Evolutionary conservation across 164 flowering plant species (phyloP), one percentile per base, ranked within the genome.

Genomic region (Vitis cinerea): DNA sequence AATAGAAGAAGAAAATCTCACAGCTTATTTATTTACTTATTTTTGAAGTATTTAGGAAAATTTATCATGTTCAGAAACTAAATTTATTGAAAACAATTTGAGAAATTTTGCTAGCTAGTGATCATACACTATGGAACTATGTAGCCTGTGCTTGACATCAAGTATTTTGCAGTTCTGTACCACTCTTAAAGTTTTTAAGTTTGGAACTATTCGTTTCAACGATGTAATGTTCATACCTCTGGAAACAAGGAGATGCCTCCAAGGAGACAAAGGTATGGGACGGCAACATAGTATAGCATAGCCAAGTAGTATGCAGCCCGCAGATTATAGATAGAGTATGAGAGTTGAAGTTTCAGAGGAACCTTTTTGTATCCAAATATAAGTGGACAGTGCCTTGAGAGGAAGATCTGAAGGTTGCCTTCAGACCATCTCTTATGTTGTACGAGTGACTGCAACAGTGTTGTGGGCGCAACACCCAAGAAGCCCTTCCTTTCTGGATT

Each of bases 401-500:
- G 63, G 30, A 76, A 59, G 14, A 81, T 69, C 49, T 76, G 80
- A 60, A 81, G 70, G 19, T 67, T 16, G 9, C 84, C 84, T 64
- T 78, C 80, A 16, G 66, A 61, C 84, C 82, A 81, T 73, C 81
- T 73, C 71, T 78, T 73, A 58, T 64, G 61, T 57, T 81, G 81
- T 12, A 81, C 66, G 1, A 81, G 58, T 57, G 66, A 13, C 13
- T 81, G 79, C 30, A 51, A 62, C 17, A 78, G 49, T 50, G 78
- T 75, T 23, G 63, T 68, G 0, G 84, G 78, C 17, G 72, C 75
- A 57, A 73, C 55, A 14, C 80, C 85, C 56, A 80, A 13, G 58
- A 82, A 80, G 0, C 66, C 75, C 7, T 17, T 30, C 16, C 67
- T 66, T 2, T 67, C 64, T 4, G 81, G 85, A 50, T 61, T 71